Evolutionary conservation across 208 protist species (phyloP).

Genomic region (Strigomonas culicis): DNA sequence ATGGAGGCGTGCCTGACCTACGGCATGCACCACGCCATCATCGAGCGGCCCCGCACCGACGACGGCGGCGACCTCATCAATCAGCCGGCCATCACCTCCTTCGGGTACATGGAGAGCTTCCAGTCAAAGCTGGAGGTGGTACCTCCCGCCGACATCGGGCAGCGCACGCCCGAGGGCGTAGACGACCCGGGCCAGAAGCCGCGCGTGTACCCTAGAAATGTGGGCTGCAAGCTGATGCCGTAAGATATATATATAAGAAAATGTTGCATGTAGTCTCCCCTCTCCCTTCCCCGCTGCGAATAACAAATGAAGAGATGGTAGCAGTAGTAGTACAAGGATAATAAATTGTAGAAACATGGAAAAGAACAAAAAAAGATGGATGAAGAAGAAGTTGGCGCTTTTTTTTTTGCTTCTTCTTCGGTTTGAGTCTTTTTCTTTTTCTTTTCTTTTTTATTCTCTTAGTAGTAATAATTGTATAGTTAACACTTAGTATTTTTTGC

Average conservation of each 20-base stretch:
- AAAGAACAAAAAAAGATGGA: slow-evolving; percentile 16
- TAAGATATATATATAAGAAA: too few relatives aligned
- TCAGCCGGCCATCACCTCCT: slow-evolving; percentile 82
- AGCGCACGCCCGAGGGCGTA: slow-evolving; percentile 78
- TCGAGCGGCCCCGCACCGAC: slow-evolving; percentile 77
- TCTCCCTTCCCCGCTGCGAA: background rate
- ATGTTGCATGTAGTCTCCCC: background rate
- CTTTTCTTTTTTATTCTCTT: slow-evolving; percentile 3
- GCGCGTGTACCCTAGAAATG: slow-evolving; percentile 77
- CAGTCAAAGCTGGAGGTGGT: slow-evolving; percentile 80
- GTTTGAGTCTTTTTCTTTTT: background rate
- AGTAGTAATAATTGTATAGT: background rate
- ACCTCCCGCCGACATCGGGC: slow-evolving; percentile 79
- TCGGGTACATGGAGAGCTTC: slow-evolving; percentile 88
- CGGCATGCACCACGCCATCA: slow-evolving; percentile 86
- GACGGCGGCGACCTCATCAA: slow-evolving; percentile 88
- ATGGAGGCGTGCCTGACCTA: slow-evolving; percentile 90
- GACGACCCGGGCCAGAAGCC: slow-evolving; percentile 89
- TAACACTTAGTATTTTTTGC: background rate
- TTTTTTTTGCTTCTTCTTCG: background rate
- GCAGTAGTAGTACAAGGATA: slow-evolving; percentile 7
- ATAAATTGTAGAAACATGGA: background rate
- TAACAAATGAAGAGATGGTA: background rate
- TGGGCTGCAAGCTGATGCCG: slow-evolving; percentile 87
- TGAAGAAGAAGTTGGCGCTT: slow-evolving; percentile 3